Evolutionary conservation across 345 rosid species (phyloP), one percentile per base, ranked within the genome.

Genomic region (Syzygium grande): DNA sequence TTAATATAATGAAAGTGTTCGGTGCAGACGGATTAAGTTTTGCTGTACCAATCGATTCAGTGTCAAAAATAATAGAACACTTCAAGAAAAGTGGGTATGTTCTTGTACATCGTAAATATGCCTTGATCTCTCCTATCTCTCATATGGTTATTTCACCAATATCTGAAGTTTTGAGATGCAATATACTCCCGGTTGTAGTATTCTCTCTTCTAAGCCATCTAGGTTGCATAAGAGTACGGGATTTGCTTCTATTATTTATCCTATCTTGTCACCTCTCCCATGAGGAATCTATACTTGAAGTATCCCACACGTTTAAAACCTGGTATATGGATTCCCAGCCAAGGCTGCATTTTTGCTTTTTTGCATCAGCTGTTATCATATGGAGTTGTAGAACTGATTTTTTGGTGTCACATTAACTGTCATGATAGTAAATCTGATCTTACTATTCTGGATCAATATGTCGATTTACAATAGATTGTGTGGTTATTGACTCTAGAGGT

Each of bases 21-120:
- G 93, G 94, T 80, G 99, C 98, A 34, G 98, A 95, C 73, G 98
- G 99, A 77, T 91, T 96, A 83, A 88, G 98, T 84, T 97, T 96
- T 90, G 90, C 99, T 22, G 95, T 95, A 53, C 99, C 99, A 86
- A 93, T 97, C 29, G 95, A 97, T 88, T 93, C 98, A 0, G 97
- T 95, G 84, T 86, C 91, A 46, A 96, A 94, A 94, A 97, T 97
- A 51, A 89, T 97, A 54, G 93, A 93, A 86, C 99, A 97, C 85
- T 96, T 97, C 93, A 91, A 92, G 90, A 97, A 93, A 91, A 94
- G 89, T 7, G 99, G 99, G 99, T 95, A 93, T 88, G 91, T 78
- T 86, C 54, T 14, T 85, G 54, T 30, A 59, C 58, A 83, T 85
- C 51, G 52, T 78, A 11, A 12, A 29, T 65, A 22, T 15, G 84